These are phyloP conservation scores for Dillenia suffruticosa DNA, from an alignment of 164 flowering plant species.

Conservation along the genomic window DNA sequence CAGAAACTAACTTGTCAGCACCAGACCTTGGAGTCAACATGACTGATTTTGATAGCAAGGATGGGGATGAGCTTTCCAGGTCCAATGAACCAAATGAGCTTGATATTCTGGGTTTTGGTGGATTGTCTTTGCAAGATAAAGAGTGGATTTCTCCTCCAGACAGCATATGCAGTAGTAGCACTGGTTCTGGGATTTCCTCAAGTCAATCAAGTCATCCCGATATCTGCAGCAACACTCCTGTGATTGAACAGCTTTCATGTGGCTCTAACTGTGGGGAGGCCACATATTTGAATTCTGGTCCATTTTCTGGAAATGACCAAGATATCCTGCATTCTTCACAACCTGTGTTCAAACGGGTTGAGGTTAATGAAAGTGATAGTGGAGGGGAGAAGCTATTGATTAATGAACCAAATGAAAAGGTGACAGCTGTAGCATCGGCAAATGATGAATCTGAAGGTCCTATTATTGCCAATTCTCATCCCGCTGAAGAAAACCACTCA, in stretches of 20 bases:
- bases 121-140: constrained; percentile 48
- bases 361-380: constrained; percentile 15
- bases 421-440: constrained; percentile 13
- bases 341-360: constrained; percentile 23
- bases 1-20: constrained; percentile 44
- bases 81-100: constrained; percentile 23
- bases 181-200: constrained; percentile 38
- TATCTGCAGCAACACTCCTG: constrained; percentile 25
- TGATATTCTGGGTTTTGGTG: constrained; percentile 28
- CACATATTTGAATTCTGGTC: constrained; percentile 13
- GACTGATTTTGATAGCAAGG: constrained; percentile 33
- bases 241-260: constrained; percentile 17
- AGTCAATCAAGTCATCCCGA: constrained; percentile 40
- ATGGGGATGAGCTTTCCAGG: constrained; percentile 25
- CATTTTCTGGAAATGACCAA: constrained; percentile 22
- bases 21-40: constrained; percentile 41
- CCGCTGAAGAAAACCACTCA: constrained; percentile 14
- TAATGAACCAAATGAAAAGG: constrained; percentile 21
- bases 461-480: constrained; percentile 9
- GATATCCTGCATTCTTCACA: constrained; percentile 17
- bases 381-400: constrained; percentile 4
- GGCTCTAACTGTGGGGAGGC: constrained; percentile 17
- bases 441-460: constrained; percentile 10
- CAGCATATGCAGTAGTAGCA: constrained; percentile 54
- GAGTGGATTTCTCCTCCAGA: constrained; percentile 95